Percentiles rank a stretch among this genome's conserved stretches.
phyloP scores from a whole-genome alignment of 805 yeast species.

The Lachancea quebecensis region DNA sequence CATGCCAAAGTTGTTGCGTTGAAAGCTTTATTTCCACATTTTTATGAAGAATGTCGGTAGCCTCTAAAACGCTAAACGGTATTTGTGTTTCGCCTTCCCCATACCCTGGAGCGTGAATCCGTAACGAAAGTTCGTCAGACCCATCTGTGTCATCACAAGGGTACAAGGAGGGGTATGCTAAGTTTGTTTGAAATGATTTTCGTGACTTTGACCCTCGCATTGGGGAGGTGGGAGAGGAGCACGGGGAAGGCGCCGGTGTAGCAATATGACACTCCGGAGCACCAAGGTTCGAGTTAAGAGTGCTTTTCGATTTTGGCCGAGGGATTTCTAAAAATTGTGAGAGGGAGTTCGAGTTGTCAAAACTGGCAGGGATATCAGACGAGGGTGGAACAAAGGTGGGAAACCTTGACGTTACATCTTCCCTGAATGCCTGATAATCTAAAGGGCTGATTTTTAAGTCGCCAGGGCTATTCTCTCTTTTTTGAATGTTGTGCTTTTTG shows the following conservation, averaged over 20 bases:
- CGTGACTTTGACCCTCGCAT: slow-evolving; percentile 35
- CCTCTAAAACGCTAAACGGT: slow-evolving; percentile 76
- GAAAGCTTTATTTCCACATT: slow-evolving; percentile 61
- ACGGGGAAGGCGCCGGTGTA: slow-evolving; percentile 86
- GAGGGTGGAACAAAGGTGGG: slow-evolving; percentile 59
- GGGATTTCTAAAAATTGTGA: slow-evolving; percentile 56
- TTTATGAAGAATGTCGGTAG: slow-evolving; percentile 56
- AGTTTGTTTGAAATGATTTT: slow-evolving; percentile 57
- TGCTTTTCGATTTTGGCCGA: slow-evolving; percentile 36
- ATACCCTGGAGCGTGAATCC: slow-evolving; percentile 4
- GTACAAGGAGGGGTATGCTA: slow-evolving; percentile 58
- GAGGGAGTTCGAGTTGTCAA: slow-evolving; percentile 46
- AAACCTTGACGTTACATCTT: slow-evolving; percentile 65
- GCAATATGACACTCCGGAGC: slow-evolving; percentile 44
- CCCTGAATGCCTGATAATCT: slow-evolving; percentile 77
- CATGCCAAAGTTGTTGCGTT: slow-evolving; percentile 64
- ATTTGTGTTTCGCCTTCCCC: slow-evolving; percentile 26
- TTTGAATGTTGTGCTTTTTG: slow-evolving; percentile 31
- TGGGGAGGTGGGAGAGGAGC: slow-evolving; percentile 40
- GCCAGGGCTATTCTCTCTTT: slow-evolving; percentile 15
- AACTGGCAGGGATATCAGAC: slow-evolving; percentile 39
- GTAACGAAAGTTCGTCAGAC: slow-evolving; percentile 21
- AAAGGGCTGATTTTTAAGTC: slow-evolving; percentile 60
- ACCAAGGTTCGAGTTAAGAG: slow-evolving; percentile 25
- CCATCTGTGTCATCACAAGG: slow-evolving; percentile 40